These are phyloP conservation scores for Letharia columbiana DNA, from an alignment of 495 filamentous ascomycete species.

Conservation along the genomic window DNA sequence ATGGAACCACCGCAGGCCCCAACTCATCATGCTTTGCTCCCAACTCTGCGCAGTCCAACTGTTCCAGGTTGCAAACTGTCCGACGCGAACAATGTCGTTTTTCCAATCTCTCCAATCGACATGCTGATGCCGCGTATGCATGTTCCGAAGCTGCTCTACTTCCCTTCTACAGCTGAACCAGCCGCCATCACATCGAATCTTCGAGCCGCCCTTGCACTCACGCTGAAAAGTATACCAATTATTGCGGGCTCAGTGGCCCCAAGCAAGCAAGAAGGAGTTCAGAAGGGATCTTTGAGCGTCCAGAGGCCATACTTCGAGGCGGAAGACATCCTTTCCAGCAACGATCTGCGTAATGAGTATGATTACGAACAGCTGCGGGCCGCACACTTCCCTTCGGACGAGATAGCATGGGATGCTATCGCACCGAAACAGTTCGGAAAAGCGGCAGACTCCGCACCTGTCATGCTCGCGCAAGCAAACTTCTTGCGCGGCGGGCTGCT, in stretches of 20 bases:
- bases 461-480: conserved; percentile 45
- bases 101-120: conserved; percentile 14
- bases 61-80: not conserved
- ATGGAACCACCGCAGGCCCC: not conserved
- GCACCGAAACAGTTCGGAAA: conserved; percentile 10
- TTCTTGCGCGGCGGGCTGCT: conserved; percentile 45
- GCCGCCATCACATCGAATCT: conserved; percentile 5
- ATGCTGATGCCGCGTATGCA: conserved; percentile 14
- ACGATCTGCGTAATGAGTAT: conserved; percentile 12
- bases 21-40: not conserved
- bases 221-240: conserved; percentile 8
- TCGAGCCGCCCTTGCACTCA: conserved; percentile 6
- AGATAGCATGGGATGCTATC: not conserved
- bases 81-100: not conserved
- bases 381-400: conserved; percentile 12
- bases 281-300: conserved; percentile 15
- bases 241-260: conserved; percentile 8
- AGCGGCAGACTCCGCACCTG: conserved; percentile 30
- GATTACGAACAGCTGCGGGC: conserved; percentile 14
- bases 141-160: conserved; percentile 14
- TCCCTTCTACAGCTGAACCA: conserved; percentile 10
- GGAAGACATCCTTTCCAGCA: conserved; percentile 9
- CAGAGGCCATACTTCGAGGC: conserved; percentile 5
- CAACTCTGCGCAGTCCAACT: not conserved
- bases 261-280: not conserved